These are phyloP conservation scores for Eucalyptus marginata DNA, from an alignment of 345 rosid species.

Conservation along the genomic window DNA sequence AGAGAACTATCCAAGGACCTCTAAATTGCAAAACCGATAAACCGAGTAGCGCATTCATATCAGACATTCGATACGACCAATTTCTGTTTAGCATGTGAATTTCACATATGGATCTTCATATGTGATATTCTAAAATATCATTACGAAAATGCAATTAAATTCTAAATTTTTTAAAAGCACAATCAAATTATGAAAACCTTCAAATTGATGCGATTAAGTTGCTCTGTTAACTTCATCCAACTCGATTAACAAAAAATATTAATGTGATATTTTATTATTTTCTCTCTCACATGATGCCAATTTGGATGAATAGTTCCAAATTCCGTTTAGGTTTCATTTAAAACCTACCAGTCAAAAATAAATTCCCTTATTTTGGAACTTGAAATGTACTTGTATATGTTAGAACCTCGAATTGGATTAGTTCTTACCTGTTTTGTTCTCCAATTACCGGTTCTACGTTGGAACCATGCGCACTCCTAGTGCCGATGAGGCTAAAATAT, in stretches of 20 bases:
- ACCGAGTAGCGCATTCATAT: background rate
- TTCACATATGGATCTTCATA: background rate
- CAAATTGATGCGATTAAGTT: rapidly evolving
- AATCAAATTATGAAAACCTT: too few species aligned
- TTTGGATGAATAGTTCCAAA: too few species aligned
- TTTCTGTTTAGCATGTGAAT: background rate
- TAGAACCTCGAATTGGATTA: too few species aligned
- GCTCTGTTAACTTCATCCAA: rapidly evolving
- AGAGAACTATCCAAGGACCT: background rate
- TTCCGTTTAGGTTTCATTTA: too few species aligned
- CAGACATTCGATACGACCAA: background rate
- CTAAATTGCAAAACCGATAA: background rate
- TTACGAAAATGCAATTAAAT: rapidly evolving
- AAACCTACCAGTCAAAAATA: rapidly evolving
- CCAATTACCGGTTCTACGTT: too few species aligned
- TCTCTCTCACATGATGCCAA: background rate
- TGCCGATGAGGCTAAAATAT: too few species aligned
- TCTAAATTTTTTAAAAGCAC: rapidly evolving
- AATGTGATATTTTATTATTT: too few species aligned
- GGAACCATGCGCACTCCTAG: too few species aligned
- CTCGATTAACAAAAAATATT: rapidly evolving
- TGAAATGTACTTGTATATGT: too few species aligned
- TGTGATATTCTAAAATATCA: background rate
- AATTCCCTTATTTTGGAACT: rapidly evolving
- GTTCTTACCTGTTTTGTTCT: too few species aligned